Evolutionary conservation across 192 early-diverging fungal genomes (phyloP).

Genomic region (Linnemannia zychae): DNA sequence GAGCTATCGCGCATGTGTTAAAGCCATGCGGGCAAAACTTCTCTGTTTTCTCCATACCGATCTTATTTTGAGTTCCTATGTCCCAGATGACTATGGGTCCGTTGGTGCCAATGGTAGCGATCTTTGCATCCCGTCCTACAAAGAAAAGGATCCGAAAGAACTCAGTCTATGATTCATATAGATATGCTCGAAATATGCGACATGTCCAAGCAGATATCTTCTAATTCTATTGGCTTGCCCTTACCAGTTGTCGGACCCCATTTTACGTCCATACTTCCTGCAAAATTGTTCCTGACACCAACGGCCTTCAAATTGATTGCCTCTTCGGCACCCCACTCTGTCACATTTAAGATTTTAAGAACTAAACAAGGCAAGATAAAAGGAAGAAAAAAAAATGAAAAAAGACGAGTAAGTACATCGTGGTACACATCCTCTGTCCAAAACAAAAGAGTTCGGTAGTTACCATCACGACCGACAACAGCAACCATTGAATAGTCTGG

Average conservation of each 20-base stretch:
- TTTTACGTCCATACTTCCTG: slow-evolving; percentile 80
- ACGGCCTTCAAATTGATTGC: slow-evolving; percentile 74
- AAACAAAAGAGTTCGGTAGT: not conserved
- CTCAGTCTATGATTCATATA: not conserved
- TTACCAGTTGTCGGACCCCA: slow-evolving; percentile 70
- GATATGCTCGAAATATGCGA: not conserved
- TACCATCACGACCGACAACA: slow-evolving; percentile 81
- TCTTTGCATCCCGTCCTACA: slow-evolving; percentile 69
- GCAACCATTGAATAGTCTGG: slow-evolving; percentile 73
- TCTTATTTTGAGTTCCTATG: slow-evolving; percentile 56
- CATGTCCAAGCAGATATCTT: not conserved
- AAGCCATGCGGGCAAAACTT: not conserved
- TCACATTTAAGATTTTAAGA: slow-evolving; percentile 75
- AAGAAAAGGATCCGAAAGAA: not conserved
- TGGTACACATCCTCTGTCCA: not conserved
- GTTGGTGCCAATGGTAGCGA: slow-evolving; percentile 78
- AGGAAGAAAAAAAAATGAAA: not conserved
- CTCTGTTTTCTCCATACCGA: slow-evolving; percentile 19
- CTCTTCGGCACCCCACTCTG: slow-evolving; percentile 68
- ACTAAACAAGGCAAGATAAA: slow-evolving; percentile 56
- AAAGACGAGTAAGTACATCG: not conserved
- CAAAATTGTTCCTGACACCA: slow-evolving; percentile 65
- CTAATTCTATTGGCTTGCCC: not conserved
- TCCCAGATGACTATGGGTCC: slow-evolving; percentile 85
- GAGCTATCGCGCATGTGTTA: not conserved